Evolutionary conservation across 2,329 filamentous ascomycete species (phyloP).

Genomic region (Ophiognomonia clavigignenti-juglandacearum): DNA sequence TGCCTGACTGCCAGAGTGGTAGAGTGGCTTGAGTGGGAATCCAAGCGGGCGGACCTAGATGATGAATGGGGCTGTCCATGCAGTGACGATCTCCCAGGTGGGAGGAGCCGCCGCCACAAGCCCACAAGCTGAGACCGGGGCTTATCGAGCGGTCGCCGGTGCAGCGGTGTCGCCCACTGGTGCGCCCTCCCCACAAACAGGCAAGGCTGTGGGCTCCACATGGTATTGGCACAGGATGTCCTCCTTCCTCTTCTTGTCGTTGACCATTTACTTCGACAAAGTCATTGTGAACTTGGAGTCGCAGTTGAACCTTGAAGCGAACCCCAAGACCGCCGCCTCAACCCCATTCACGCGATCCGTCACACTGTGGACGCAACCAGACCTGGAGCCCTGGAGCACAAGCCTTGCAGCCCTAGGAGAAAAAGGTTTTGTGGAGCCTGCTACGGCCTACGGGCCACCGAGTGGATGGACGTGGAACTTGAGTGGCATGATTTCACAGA

Average conservation of each 20-base stretch:
- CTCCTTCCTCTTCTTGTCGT: too few species aligned
- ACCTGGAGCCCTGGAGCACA: background rate
- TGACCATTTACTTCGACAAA: too few species aligned
- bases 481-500: background rate
- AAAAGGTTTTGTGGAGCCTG: background rate
- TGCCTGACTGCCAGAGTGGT: too few species aligned
- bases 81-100: background rate
- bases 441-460: background rate
- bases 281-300: too few species aligned
- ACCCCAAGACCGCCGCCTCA: background rate
- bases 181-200: too few species aligned
- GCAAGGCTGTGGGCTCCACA: too few species aligned
- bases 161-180: too few species aligned
- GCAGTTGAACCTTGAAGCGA: too few species aligned
- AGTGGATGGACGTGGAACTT: background rate
- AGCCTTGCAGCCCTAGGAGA: conserved; percentile 1
- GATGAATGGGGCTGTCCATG: too few species aligned
- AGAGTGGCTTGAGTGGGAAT: too few species aligned
- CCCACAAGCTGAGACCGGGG: background rate
- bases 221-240: too few species aligned
- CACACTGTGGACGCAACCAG: conserved; percentile 6
- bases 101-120: background rate
- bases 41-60: too few species aligned
- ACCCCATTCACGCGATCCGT: conserved; percentile 6
- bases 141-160: background rate